Evolutionary conservation across 2,329 filamentous ascomycete species (phyloP), one percentile per base, ranked within the genome.

Genomic region (Fusarium azukiicola): DNA sequence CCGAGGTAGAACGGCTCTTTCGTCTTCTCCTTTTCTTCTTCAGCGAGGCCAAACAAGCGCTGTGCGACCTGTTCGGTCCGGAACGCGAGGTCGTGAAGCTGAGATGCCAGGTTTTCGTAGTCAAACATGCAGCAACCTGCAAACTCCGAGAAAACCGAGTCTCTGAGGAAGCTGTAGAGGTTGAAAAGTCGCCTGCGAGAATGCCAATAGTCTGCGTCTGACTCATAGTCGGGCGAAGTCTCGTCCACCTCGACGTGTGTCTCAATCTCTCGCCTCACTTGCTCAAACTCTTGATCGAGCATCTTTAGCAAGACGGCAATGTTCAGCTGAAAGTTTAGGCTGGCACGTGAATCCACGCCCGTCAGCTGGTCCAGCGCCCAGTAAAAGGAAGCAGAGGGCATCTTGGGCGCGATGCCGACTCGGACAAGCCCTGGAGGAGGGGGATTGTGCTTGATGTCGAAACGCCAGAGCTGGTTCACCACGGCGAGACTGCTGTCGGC

Each of bases 101-200:
- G 56, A 36, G 56, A 61, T 8, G 40, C 56, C 3, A 61, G n/a
- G 56, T 42, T 61, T 12, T 36, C 56, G 36, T 61, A 61, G 14
- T 61, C 36, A 17, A 61, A 61, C 56, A 61, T 61, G 56, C 56
- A 61, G 36, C 36, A 61, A 6, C 56, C 56, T 42, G 56, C 56
- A 61, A 61, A 61, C 36, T 42, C 56, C 6, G 36, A 36, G 14
- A 61, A 36, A 40, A 21, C 56, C 16, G n/a, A 23, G 10, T 61
- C 56, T 61, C 36, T 42, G 56, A 61, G 56, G 38, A 61, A 61
- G 36, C 9, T 42, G 36, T 42, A 61, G 21, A 42, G 38, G 9
- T 36, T 36, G 4, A 36, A 61, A 5, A 61, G 56, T 6, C 56
- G 56, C 3, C 40, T 61, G n/a, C 36, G 56, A 17, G 40, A 61